Base-by-base conservation (phyloP, 495 filamentous ascomycete species). In the Rhypophila decipiens region DNA sequence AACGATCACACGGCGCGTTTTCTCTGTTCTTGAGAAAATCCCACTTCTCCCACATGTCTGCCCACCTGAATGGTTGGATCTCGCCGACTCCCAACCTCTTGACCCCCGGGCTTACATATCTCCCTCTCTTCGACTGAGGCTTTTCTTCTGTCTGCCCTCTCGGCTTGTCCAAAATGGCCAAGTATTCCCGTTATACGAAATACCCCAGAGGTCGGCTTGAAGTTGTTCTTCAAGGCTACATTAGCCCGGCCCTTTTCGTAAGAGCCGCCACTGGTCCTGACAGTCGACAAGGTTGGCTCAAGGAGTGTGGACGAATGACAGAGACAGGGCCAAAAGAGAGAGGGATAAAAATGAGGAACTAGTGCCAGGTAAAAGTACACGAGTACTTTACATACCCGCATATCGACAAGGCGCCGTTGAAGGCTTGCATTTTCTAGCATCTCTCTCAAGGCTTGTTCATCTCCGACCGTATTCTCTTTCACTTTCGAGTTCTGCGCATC, bases 281-380 rank as follows among this genome's bases (percentile, higher is more conserved):
- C 18, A 15, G 39, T 35, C 42, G 24, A 44, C 42, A 33, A 44
- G 42, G 42, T 44, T 44, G 42, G 42, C 42, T 44, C 7, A 20
- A 39, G 38, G 17, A 39, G 40, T 24, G 15, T 27, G 40, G 5
- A 39, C 7, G 27, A 31, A 13, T 7, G 27, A 31, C 7, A 31
- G 27, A n/a, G 27, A 31, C 27, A 31, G 27, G 27, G 13, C 13
- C 27, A 31, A 13, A 31, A 13, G 7, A 31, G 13, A 31, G n/a
- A n/a, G n/a, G n/a, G n/a, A n/a, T n/a, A n/a, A n/a, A n/a, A n/a
- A n/a, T n/a, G n/a, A n/a, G 29, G 29, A 33, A 33, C 13, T 7
- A 13, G 35, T 37, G 5, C 9, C 15, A 5, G 10, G 35, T 17
- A 37, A 37, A 5, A 17, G 35, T 9, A 37, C 35, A 15, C 5